A percentile compares a stretch with the other conserved stretches of the same genome.
Conservation (phyloP, 805 yeast genomes). For the Wickerhamiella hasegawae region DNA sequence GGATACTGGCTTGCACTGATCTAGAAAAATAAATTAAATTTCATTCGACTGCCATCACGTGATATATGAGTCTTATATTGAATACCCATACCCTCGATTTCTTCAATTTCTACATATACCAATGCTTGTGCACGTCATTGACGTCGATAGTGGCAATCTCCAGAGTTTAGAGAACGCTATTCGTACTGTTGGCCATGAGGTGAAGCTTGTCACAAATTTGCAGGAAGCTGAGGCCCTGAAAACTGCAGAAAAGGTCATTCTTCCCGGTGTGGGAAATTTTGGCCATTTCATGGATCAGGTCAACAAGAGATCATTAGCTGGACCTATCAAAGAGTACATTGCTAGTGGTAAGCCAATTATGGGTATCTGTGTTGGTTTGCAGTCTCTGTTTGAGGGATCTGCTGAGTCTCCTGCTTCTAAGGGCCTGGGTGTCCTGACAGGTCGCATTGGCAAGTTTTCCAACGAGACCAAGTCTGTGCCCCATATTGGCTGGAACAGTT, state of each 20-base stretch:
- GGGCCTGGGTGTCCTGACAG: constrained; percentile 47
- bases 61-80: no score
- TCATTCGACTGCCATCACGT: no score
- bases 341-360: constrained; percentile 68
- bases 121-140: constrained; percentile 52
- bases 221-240: constrained; percentile 27
- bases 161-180: constrained; percentile 83
- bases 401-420: constrained; percentile 49
- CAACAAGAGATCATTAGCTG: constrained; percentile 40
- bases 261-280: constrained; percentile 96
- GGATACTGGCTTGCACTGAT: no score
- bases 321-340: constrained; percentile 52
- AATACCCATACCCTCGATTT: no score
- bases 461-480: constrained; percentile 67
- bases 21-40: no score
- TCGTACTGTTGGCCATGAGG: constrained; percentile 55
- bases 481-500: constrained; percentile 87
- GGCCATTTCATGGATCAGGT: constrained; percentile 81
- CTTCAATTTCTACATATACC: no score
- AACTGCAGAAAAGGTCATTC: constrained; percentile 33
- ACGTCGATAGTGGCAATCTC: constrained; percentile 86
- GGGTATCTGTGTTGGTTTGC: constrained; percentile 98
- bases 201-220: constrained; percentile 11
- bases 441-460: constrained; percentile 45
- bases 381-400: constrained; percentile 60